These are phyloP conservation scores for Coniochaeta pulveracea DNA, from an alignment of 2,329 filamentous ascomycete genomes.

Conservation along the genomic window DNA sequence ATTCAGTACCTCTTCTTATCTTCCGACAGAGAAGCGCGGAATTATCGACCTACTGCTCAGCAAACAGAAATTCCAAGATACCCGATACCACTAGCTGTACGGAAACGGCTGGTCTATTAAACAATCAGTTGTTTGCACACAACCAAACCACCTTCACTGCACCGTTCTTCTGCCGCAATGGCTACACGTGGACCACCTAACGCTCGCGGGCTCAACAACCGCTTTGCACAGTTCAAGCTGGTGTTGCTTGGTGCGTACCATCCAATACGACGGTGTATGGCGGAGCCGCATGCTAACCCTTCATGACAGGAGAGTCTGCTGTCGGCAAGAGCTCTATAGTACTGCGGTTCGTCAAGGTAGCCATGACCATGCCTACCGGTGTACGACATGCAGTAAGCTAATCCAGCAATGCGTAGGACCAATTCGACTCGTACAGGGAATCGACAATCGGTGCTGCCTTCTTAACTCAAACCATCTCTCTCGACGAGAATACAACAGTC, in stretches of 20 bases:
- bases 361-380: too few relatives aligned
- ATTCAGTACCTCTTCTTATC: too few relatives aligned
- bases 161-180: slow-evolving; percentile 49
- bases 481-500: slow-evolving; percentile 96
- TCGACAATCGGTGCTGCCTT: slow-evolving; percentile 97
- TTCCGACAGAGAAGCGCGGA: slow-evolving; percentile 4
- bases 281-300: slow-evolving; percentile 24
- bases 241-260: slow-evolving; percentile 91
- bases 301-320: slow-evolving; percentile 74
- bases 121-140: slow-evolving; percentile 3
- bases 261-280: too few relatives aligned
- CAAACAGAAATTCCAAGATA: too few relatives aligned
- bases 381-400: too few relatives aligned
- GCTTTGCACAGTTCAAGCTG: slow-evolving; percentile 98
- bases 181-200: slow-evolving; percentile 63
- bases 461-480: slow-evolving; percentile 95
- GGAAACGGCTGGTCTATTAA: too few relatives aligned
- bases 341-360: slow-evolving; percentile 92
- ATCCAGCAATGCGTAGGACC: too few relatives aligned
- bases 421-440: slow-evolving; percentile 97
- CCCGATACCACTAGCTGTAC: too few relatives aligned
- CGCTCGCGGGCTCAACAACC: slow-evolving; percentile 57
- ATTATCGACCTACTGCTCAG: too few relatives aligned
- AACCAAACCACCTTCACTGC: slow-evolving; percentile 10
- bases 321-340: slow-evolving; percentile 99